Percentiles rank a stretch among this genome's conserved stretches.
Evolutionary conservation across 805 yeast genomes (phyloP).

Genomic region (Tetrapisispora namnaoensis): DNA sequence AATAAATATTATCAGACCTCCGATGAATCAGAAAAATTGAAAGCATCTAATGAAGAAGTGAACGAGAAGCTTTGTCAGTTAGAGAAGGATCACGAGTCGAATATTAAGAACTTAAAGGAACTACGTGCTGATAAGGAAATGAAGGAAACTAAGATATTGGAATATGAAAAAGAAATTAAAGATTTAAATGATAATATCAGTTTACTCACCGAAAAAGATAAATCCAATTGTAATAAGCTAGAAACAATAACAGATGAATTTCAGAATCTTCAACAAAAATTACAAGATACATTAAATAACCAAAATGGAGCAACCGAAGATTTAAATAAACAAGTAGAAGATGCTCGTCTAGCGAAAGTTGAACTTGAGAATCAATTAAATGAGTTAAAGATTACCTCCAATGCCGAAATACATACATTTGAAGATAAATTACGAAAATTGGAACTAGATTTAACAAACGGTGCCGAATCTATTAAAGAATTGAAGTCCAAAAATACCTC

Average conservation of each 20-base stretch:
- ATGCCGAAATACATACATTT: neutral
- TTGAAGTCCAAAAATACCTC: constrained; percentile 1
- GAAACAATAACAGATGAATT: constrained; percentile 3
- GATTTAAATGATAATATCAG: neutral
- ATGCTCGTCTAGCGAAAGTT: constrained; percentile 4
- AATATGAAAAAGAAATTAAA: neutral
- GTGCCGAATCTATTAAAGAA: neutral
- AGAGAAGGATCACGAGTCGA: neutral
- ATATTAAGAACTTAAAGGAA: neutral
- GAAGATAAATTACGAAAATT: neutral
- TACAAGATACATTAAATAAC: constrained; percentile 2
- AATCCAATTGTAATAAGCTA: constrained; percentile 5
- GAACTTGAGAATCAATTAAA: constrained; percentile 7
- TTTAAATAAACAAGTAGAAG: constrained; percentile 1
- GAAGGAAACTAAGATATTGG: neutral
- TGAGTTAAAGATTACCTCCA: constrained; percentile 5
- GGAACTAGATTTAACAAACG: neutral
- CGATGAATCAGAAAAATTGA: constrained; percentile 10
- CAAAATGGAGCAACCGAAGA: constrained; percentile 2
- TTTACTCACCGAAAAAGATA: neutral
- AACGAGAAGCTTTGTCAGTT: neutral
- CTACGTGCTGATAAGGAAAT: constrained; percentile 7
- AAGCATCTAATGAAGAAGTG: neutral
- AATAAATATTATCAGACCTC: constrained; percentile 17
- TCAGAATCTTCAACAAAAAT: constrained; percentile 2